Conservation (phyloP, 2,329 filamentous ascomycete species). For the Balansia obtecta region DNA sequence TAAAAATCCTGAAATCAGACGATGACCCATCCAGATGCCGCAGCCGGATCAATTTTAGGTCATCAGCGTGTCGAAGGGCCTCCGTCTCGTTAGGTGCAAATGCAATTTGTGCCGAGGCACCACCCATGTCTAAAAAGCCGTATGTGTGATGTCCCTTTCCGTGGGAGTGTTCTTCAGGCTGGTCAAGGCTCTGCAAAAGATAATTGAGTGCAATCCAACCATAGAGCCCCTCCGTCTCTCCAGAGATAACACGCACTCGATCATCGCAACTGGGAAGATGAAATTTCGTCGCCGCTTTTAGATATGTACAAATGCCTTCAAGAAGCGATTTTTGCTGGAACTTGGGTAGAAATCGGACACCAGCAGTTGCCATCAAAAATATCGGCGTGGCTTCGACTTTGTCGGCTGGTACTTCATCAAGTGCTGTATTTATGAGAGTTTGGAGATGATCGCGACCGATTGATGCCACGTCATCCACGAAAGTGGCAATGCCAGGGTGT, state of each 20-base stretch:
- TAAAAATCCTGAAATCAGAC: slow-evolving; percentile 80
- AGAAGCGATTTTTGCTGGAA: slow-evolving; percentile 62
- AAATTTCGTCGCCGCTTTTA: slow-evolving; percentile 65
- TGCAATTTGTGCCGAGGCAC: slow-evolving; percentile 92
- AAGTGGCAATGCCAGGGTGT: slow-evolving; percentile 83
- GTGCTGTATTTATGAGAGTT: slow-evolving; percentile 68
- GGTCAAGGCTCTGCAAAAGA: slow-evolving; percentile 79
- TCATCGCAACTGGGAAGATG: slow-evolving; percentile 77
- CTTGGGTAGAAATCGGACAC: slow-evolving; percentile 75
- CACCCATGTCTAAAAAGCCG: slow-evolving; percentile 96
- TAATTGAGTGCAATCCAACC: slow-evolving; percentile 98
- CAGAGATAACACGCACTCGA: slow-evolving; percentile 88
- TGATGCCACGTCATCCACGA: slow-evolving; percentile 60
- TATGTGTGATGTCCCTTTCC: slow-evolving; percentile 89
- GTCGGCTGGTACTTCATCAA: slow-evolving; percentile 61
- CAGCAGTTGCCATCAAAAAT: slow-evolving; percentile 90
- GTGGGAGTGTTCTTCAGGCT: slow-evolving; percentile 60
- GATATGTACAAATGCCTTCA: slow-evolving; percentile 69
- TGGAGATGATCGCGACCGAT: slow-evolving; percentile 77
- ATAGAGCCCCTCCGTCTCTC: slow-evolving; percentile 90
- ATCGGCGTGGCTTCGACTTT: slow-evolving; percentile 78
- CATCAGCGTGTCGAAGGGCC: slow-evolving; percentile 75
- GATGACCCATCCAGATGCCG: slow-evolving; percentile 68
- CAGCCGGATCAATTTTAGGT: slow-evolving; percentile 76
- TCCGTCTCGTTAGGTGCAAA: slow-evolving; percentile 93